phyloP scores from a whole-genome alignment of 1,284 basidiomycete genomes.

The Sporisorium graminicola region DNA sequence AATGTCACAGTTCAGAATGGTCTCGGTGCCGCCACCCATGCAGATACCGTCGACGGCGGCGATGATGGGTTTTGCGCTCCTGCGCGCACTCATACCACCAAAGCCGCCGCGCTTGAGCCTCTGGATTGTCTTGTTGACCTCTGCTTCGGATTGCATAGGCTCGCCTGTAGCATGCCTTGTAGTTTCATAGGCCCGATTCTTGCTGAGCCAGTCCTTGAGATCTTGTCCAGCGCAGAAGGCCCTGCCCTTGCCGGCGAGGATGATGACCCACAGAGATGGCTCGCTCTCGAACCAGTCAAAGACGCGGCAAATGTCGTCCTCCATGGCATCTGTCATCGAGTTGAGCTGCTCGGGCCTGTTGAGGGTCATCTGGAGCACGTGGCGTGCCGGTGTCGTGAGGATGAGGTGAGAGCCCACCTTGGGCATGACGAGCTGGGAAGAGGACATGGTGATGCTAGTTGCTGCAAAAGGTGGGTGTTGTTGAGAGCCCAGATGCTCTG shows the following conservation, averaged over 20 bases:
- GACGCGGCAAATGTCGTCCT: slow-evolving; percentile 74
- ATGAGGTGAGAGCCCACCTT: slow-evolving; percentile 57
- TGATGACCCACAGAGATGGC: slow-evolving; percentile 79
- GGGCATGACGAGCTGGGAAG: slow-evolving; percentile 36
- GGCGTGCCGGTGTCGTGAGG: slow-evolving; percentile 43
- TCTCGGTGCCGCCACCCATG: slow-evolving; percentile 84
- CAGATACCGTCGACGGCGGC: slow-evolving; percentile 84
- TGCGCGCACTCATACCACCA: slow-evolving; percentile 78
- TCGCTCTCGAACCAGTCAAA: slow-evolving; percentile 84
- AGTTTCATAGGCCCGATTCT: slow-evolving; percentile 36
- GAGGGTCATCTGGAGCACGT: slow-evolving; percentile 78
- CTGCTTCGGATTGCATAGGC: slow-evolving; percentile 45
- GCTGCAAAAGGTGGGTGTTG: background rate
- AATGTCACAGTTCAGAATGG: slow-evolving; percentile 84
- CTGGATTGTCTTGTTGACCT: slow-evolving; percentile 24
- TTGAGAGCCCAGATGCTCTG: background rate
- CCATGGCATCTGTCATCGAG: slow-evolving; percentile 76
- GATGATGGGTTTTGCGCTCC: slow-evolving; percentile 81
- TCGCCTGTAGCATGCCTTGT: slow-evolving; percentile 24
- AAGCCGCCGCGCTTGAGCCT: slow-evolving; percentile 75
- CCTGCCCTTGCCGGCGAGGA: slow-evolving; percentile 82
- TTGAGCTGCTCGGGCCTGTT: slow-evolving; percentile 82
- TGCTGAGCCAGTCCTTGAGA: slow-evolving; percentile 54
- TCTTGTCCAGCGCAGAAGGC: slow-evolving; percentile 78
- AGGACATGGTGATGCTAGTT: slow-evolving; percentile 19